Evolutionary conservation across 2,329 filamentous ascomycete species (phyloP).

Genomic region (Penicillium sp.): DNA sequence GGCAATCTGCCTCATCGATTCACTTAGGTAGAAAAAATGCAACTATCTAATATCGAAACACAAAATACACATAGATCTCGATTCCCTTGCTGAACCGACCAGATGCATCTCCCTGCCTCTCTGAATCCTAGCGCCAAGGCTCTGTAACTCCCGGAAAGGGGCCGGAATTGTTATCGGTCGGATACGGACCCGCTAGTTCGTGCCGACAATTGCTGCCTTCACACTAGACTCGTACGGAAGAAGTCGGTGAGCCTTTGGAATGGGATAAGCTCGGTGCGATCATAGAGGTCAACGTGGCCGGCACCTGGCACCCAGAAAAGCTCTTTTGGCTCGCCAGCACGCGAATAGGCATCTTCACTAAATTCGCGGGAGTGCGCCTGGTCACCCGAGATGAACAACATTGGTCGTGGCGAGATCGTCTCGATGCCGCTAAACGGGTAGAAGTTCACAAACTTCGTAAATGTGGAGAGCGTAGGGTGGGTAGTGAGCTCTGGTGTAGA

Average conservation of each 20-base stretch:
- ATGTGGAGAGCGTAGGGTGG: conserved; percentile 29
- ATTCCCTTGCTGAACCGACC: background rate
- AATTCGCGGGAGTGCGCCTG: conserved; percentile 26
- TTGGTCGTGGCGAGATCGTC: conserved; percentile 23
- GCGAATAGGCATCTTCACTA: conserved; percentile 24
- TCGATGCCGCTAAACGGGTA: conserved; percentile 27
- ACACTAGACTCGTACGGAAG: conserved; percentile 16
- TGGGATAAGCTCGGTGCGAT: conserved; percentile 38
- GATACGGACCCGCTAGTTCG: background rate
- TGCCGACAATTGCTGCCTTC: background rate
- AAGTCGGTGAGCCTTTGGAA: conserved; percentile 31
- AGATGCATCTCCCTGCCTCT: background rate
- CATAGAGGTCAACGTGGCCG: conserved; percentile 40
- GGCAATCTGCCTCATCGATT: background rate
- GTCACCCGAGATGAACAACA: conserved; percentile 24
- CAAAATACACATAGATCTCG: background rate
- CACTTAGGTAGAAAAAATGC: background rate
- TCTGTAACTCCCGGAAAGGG: background rate
- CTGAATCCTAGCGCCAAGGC: background rate
- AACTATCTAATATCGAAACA: background rate
- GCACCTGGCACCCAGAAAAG: conserved; percentile 33
- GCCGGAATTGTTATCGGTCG: background rate
- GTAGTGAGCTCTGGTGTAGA: conserved; percentile 28
- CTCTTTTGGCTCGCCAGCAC: conserved; percentile 38
- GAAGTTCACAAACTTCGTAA: conserved; percentile 31